Evolutionary conservation across 2,329 filamentous ascomycete species (phyloP).

Genomic region (Sclerotinia trifoliorum): DNA sequence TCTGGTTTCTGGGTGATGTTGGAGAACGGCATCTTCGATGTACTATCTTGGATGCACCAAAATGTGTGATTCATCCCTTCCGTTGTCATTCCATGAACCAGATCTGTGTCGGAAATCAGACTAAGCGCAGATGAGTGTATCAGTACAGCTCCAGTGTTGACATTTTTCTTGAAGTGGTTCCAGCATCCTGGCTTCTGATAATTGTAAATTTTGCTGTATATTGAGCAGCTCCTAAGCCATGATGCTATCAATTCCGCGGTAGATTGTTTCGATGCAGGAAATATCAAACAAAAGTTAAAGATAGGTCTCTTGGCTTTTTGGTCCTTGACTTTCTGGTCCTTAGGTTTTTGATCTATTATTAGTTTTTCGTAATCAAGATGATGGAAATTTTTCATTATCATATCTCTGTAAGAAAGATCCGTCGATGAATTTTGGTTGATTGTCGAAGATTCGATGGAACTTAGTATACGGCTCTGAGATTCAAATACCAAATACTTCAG

Average conservation of each 20-base stretch:
- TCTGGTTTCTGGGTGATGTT: slow-evolving; percentile 21
- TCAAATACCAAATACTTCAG: slow-evolving; percentile 36
- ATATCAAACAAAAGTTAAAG: slow-evolving; percentile 49
- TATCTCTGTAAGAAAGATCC: background rate
- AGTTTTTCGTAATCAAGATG: slow-evolving; percentile 30
- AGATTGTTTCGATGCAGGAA: slow-evolving; percentile 44
- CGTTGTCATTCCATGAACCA: slow-evolving; percentile 18
- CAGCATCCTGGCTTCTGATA: slow-evolving; percentile 48
- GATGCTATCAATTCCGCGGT: slow-evolving; percentile 44
- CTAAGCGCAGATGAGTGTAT: slow-evolving; percentile 35
- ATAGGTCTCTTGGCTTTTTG: slow-evolving; percentile 25
- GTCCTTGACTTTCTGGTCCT: slow-evolving; percentile 8
- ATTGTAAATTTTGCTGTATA: slow-evolving; percentile 46
- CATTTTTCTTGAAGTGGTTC: slow-evolving; percentile 44
- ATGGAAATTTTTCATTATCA: slow-evolving; percentile 26
- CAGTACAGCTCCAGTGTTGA: slow-evolving; percentile 29
- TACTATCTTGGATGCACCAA: slow-evolving; percentile 36
- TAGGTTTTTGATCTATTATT: slow-evolving; percentile 20
- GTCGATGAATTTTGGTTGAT: slow-evolving; percentile 6
- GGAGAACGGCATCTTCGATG: slow-evolving; percentile 33
- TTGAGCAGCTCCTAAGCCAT: slow-evolving; percentile 47
- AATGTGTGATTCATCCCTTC: slow-evolving; percentile 26
- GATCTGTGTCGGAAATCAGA: slow-evolving; percentile 30
- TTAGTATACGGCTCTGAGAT: background rate
- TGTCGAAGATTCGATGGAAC: background rate